Conservation (phyloP, 108 stramenopile species). For the Discostella pseudostelligera region DNA sequence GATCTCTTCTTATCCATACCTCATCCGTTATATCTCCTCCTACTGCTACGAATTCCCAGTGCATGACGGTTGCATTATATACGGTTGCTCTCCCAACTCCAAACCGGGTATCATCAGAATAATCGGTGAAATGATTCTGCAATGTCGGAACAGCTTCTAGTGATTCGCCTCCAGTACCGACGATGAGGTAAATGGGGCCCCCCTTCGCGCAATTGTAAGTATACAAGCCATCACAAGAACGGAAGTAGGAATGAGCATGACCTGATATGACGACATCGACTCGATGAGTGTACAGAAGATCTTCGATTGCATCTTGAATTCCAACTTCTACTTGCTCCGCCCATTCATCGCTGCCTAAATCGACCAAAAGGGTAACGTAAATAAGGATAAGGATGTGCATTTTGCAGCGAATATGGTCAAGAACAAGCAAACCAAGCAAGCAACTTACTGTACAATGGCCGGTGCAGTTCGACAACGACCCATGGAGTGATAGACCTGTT, state of each 20-base stretch:
- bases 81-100: constrained; percentile 46
- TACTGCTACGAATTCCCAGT: constrained; percentile 49
- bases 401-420: neutral
- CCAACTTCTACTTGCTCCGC: constrained; percentile 48
- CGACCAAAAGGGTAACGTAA: neutral
- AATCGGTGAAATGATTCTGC: constrained; percentile 24
- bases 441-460: constrained; percentile 68
- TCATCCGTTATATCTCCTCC: constrained; percentile 48
- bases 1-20: constrained; percentile 32
- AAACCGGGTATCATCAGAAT: constrained; percentile 17
- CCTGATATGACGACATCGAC: constrained; percentile 79
- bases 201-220: constrained; percentile 46
- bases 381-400: no score
- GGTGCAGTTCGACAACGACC: constrained; percentile 79
- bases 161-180: constrained; percentile 59
- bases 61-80: constrained; percentile 35
- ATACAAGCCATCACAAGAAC: constrained; percentile 70
- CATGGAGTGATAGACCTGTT: constrained; percentile 76
- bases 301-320: constrained; percentile 70
- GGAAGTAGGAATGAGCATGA: constrained; percentile 76
- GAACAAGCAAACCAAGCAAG: neutral
- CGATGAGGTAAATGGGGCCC: constrained; percentile 62
- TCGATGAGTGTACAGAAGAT: constrained; percentile 52
- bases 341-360: constrained; percentile 31
- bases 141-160: constrained; percentile 12